These are phyloP conservation scores for Pichia cephalocereana DNA, from an alignment of 805 yeast species.

Conservation along the genomic window DNA sequence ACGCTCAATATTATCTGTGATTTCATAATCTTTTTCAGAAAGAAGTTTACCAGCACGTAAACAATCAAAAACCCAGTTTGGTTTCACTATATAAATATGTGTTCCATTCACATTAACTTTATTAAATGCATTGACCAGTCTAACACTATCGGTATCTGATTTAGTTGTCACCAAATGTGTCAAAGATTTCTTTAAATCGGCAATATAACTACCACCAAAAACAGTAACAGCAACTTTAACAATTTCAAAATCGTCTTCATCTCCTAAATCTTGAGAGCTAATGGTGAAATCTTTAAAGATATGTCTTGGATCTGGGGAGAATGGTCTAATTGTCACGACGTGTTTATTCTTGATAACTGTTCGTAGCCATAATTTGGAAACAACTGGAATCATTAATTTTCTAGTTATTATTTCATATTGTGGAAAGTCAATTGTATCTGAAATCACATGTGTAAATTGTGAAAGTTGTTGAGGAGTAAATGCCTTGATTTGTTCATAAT, in stretches of 20 bases:
- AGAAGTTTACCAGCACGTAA: background rate
- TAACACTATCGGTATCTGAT: constrained; percentile 41
- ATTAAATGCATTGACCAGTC: constrained; percentile 19
- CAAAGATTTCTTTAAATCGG: constrained; percentile 55
- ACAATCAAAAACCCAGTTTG: constrained; percentile 53
- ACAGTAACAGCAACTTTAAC: constrained; percentile 59
- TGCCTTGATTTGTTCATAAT: constrained; percentile 10
- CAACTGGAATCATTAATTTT: constrained; percentile 54
- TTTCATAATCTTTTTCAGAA: constrained; percentile 30
- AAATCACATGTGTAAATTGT: constrained; percentile 38
- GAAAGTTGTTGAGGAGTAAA: constrained; percentile 11
- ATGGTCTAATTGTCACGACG: constrained; percentile 44
- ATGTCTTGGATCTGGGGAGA: constrained; percentile 62
- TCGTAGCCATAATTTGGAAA: constrained; percentile 51
- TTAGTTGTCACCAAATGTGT: constrained; percentile 68
- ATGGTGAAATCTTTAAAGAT: constrained; percentile 55
- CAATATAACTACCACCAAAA: constrained; percentile 69
- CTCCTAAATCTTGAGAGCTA: constrained; percentile 41
- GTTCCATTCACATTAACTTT: constrained; percentile 20
- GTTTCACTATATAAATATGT: constrained; percentile 53
- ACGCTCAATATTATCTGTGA: background rate
- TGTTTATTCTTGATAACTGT: constrained; percentile 35
- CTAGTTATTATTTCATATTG: constrained; percentile 36
- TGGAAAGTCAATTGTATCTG: constrained; percentile 41
- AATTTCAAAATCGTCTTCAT: constrained; percentile 44